Percentiles rank a stretch among this genome's conserved stretches.
Conservation (phyloP, 768 basidiomycete genomes). For the Rhodosporidiobolus odoratus region DNA sequence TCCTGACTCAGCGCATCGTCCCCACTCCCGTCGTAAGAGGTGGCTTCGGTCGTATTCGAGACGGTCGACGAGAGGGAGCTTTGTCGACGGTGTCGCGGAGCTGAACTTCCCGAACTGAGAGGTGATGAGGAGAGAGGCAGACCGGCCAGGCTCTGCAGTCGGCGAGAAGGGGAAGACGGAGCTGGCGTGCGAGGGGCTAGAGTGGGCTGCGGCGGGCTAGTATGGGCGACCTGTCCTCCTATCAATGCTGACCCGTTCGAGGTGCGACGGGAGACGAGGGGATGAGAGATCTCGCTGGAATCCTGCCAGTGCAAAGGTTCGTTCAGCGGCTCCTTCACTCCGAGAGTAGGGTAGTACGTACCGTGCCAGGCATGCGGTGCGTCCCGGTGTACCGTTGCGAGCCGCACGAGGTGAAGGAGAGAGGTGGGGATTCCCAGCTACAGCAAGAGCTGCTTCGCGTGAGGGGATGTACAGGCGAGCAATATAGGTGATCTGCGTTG, state of each 20-base stretch:
- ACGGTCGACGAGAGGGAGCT: slow-evolving; percentile 33
- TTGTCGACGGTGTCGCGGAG: slow-evolving; percentile 9
- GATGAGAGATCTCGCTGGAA: neutral
- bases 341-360: neutral
- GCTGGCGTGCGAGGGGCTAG: neutral
- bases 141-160: neutral
- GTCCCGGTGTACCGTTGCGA: too few relatives aligned
- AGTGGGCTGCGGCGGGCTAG: neutral
- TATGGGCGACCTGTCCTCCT: neutral
- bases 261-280: neutral
- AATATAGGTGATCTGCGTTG: too few relatives aligned
- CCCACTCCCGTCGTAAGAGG: slow-evolving; percentile 27
- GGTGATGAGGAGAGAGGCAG: slow-evolving; percentile 21
- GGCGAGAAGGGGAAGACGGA: slow-evolving; percentile 11
- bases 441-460: too few relatives aligned
- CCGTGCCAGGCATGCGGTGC: neutral
- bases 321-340: neutral
- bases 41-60: slow-evolving; percentile 25
- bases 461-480: too few relatives aligned
- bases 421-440: too few relatives aligned
- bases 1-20: slow-evolving; percentile 22
- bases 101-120: slow-evolving; percentile 19
- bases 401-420: too few relatives aligned
- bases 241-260: neutral
- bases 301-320: neutral